Base-by-base conservation (phyloP, 2,329 filamentous ascomycete genomes). In the Colletotrichum noveboracense region DNA sequence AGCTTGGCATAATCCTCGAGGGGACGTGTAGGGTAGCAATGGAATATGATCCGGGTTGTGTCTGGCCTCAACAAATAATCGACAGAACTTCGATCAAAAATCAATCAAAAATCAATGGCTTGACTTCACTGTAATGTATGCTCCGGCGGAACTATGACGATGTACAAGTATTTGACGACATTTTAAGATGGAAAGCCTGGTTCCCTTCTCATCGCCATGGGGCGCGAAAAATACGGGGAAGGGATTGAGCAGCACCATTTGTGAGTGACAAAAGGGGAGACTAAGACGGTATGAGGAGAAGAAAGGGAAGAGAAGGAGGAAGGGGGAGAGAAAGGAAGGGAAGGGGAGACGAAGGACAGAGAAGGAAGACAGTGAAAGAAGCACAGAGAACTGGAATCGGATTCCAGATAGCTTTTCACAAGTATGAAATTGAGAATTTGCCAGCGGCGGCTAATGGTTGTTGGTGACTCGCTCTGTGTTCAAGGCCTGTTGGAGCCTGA, bases 151-250 rank as follows among this genome's bases (percentile, higher is more conserved):
- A 5, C 2, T 18, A 14, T 16, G 13, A 16, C 34, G 34, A 36
- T 36, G 34, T 18, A 43, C 8, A 43, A 43, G 38, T 18, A n/a
- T 43, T 0, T n/a, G 16, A n/a, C 16, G 16, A 18, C 0, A 38
- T 38, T 16, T 36, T 0, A 3, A 1, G 6, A 38, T 14, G 0
- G 14, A 38, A 1, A 1, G 5, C 14, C 18, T 38, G 14, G 36
- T 38, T 38, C 5, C 36, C 36, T 38, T 38, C 36, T 2, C 36
- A 3, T 38, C 36, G 0, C 18, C 14, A 18, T 38, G 36, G 36
- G 14, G 14, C 0, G 36, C 36, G 36, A 38, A 18, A n/a, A 43
- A 10, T 8, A 43, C 9, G 4, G 0, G 16, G 38, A 43, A n/a
- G 18, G 8, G 0, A 48, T n/a, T 48, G 10, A 48, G 18, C 6